A percentile compares a stretch with the other conserved stretches of the same genome.
These are phyloP conservation scores for Panicum miliaceum DNA, from an alignment of 176 grass and related monocot species.

Conservation along the genomic window DNA sequence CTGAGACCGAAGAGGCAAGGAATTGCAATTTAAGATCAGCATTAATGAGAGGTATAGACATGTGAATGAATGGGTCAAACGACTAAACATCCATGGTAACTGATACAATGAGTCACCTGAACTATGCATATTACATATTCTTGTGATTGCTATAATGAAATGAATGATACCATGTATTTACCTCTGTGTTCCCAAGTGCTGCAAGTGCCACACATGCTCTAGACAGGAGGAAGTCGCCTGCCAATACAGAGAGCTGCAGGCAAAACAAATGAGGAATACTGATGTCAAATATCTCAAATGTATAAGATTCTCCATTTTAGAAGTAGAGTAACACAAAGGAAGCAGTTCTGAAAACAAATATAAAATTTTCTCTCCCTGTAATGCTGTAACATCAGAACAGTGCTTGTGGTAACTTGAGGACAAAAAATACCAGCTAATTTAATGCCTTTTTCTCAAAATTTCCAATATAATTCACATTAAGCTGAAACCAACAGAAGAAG, in stretches of 20 bases:
- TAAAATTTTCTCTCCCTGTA: not conserved
- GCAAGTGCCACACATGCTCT: slow-evolving; percentile 96
- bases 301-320: not conserved
- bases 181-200: slow-evolving; percentile 91
- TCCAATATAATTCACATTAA: not conserved
- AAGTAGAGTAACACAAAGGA: slow-evolving; percentile 10
- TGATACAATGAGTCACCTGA: not conserved
- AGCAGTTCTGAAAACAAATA: not conserved
- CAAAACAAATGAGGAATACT: slow-evolving; percentile 18
- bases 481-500: not conserved
- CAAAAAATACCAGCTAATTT: not conserved
- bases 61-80: not conserved
- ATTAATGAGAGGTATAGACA: not conserved
- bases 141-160: slow-evolving; percentile 12
- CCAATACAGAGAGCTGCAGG: slow-evolving; percentile 92
- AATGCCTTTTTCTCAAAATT: not conserved
- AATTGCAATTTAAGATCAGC: slow-evolving; percentile 23
- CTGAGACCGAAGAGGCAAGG: not conserved
- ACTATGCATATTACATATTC: slow-evolving; percentile 3
- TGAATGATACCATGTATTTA: slow-evolving; percentile 36
- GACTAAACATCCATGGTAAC: slow-evolving; percentile 6
- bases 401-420: not conserved
- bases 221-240: slow-evolving; percentile 94
- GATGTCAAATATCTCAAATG: slow-evolving; percentile 21
- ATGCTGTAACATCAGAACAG: slow-evolving; percentile 12